phyloP scores from a whole-genome alignment of 306 rosid species.

The Vigna unguiculata region DNA sequence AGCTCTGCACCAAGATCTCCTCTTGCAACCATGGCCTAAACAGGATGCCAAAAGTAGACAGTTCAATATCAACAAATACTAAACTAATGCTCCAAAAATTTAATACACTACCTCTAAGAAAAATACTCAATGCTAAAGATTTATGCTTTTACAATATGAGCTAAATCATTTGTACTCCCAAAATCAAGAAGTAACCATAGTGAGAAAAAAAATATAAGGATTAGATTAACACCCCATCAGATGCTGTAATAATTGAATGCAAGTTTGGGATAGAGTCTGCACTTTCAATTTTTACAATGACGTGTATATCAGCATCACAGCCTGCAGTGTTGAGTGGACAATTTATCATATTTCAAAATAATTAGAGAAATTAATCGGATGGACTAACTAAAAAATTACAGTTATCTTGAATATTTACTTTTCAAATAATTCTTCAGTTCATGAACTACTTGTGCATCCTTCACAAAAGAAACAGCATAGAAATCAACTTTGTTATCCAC shows the following conservation, averaged over 20 bases:
- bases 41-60: conserved; percentile 32
- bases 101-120: not conserved
- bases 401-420: conserved; percentile 54
- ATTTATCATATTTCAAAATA: conserved; percentile 22
- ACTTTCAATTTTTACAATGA: conserved; percentile 95
- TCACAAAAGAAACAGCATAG: conserved; percentile 97
- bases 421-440: conserved; percentile 88
- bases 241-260: conserved; percentile 80
- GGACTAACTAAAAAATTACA: conserved; percentile 1
- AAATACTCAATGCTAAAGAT: conserved; percentile 29
- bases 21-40: conserved; percentile 61
- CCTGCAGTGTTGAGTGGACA: conserved; percentile 60
- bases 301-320: conserved; percentile 85
- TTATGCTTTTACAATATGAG: conserved; percentile 16
- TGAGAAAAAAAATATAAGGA: conserved; percentile 28
- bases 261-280: conserved; percentile 96
- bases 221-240: conserved; percentile 56
- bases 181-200: not conserved
- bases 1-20: conserved; percentile 63
- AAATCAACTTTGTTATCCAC: conserved; percentile 94
- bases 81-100: conserved; percentile 4
- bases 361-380: conserved; percentile 7
- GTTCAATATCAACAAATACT: conserved; percentile 26
- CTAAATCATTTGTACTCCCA: conserved; percentile 19
- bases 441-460: conserved; percentile 94